These are phyloP conservation scores for Tricharina praecox DNA, from an alignment of 495 filamentous ascomycete species.

Conservation along the genomic window DNA sequence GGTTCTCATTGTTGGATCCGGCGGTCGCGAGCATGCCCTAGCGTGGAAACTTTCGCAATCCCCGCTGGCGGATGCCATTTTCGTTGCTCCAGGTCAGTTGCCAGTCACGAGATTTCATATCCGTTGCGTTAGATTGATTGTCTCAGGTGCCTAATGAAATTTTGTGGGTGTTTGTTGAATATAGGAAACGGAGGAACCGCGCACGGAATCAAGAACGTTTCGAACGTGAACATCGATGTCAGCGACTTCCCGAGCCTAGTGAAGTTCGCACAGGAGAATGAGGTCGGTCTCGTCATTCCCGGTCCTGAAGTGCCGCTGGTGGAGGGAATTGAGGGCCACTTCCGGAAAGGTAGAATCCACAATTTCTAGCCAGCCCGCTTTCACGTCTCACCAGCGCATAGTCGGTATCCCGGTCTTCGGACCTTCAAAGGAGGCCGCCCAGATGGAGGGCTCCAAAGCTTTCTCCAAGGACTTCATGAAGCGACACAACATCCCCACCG, in stretches of 20 bases:
- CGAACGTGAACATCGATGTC: conserved; percentile 46
- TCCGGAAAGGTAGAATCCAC: conserved; percentile 37
- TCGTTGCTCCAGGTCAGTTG: conserved; percentile 40
- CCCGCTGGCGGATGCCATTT: conserved; percentile 44
- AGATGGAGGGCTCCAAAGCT: conserved; percentile 89
- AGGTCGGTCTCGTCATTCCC: conserved; percentile 71
- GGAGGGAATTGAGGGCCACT: conserved; percentile 70
- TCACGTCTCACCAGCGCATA: conserved; percentile 18
- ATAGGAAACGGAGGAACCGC: conserved; percentile 85
- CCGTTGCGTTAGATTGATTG: conserved; percentile 2
- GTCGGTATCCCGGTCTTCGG: conserved; percentile 73
- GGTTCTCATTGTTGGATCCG: conserved; percentile 79
- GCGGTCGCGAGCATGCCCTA: conserved; percentile 84
- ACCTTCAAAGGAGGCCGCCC: conserved; percentile 67
- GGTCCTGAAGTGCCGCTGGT: conserved; percentile 93
- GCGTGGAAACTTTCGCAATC: conserved; percentile 90
- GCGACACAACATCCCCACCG: conserved; percentile 75
- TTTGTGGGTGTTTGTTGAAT: not conserved
- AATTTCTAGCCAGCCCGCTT: conserved; percentile 8
- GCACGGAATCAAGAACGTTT: conserved; percentile 49
- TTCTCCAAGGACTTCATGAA: conserved; percentile 99
- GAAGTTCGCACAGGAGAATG: conserved; percentile 49
- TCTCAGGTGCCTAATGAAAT: not conserved
- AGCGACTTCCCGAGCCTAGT: conserved; percentile 67
- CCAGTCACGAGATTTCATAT: too few species aligned